These are phyloP conservation scores for Botrytis deweyae DNA, from an alignment of 2,329 filamentous ascomycete genomes.

Conservation along the genomic window DNA sequence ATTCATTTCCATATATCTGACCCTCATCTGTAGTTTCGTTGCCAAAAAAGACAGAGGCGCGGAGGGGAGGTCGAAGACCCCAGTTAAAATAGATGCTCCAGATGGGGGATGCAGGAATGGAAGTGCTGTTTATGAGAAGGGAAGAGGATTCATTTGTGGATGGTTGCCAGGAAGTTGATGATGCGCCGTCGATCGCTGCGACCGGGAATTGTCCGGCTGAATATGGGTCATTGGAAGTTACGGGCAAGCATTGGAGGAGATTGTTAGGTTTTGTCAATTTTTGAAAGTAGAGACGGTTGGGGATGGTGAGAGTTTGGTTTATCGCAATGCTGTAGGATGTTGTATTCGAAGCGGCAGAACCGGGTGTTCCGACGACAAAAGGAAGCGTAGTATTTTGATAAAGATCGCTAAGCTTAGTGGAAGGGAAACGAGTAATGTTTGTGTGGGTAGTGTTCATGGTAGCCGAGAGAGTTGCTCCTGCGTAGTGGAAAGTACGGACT, in stretches of 20 bases:
- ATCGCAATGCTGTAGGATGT: conserved; percentile 47
- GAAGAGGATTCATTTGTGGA: conserved; percentile 50
- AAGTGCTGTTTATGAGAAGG: conserved; percentile 54
- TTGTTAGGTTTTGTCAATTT: conserved; percentile 57
- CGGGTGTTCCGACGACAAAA: conserved; percentile 52
- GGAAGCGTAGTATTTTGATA: conserved; percentile 57
- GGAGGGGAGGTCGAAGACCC: conserved; percentile 54
- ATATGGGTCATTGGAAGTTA: conserved; percentile 48
- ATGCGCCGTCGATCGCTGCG: conserved; percentile 63
- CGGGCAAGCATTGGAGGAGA: conserved; percentile 62
- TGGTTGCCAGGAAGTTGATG: conserved; percentile 67
- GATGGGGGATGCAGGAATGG: conserved; percentile 43
- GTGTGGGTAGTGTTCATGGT: conserved; percentile 65
- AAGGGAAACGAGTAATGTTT: conserved; percentile 53
- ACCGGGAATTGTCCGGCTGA: conserved; percentile 68
- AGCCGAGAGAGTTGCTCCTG: conserved; percentile 61
- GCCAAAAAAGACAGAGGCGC: conserved; percentile 54
- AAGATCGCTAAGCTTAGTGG: conserved; percentile 53
- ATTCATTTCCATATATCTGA: conserved; percentile 25
- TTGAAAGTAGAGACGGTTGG: conserved; percentile 57
- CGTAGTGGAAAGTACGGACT: conserved; percentile 66
- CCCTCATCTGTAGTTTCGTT: conserved; percentile 39
- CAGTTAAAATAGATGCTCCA: conserved; percentile 58
- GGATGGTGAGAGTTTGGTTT: conserved; percentile 52
- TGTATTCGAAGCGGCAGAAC: conserved; percentile 43